Base-by-base conservation (phyloP, 2,329 filamentous ascomycete genomes). In the Aspergillus ustus region DNA sequence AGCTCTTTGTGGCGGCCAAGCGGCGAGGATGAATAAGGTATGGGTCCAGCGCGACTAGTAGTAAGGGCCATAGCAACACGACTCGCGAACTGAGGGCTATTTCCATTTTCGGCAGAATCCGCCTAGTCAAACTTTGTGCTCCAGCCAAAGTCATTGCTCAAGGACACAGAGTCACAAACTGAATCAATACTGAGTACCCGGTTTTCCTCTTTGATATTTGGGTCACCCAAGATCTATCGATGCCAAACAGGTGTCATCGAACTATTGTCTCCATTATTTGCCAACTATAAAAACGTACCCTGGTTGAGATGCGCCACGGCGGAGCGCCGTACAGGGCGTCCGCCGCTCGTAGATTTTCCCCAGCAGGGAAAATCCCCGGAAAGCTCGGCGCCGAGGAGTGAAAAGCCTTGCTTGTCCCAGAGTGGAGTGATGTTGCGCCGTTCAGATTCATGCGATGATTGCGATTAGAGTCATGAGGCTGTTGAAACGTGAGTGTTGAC, bases 121-220 rank as follows among this genome's bases (percentile, higher is more conserved):
- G n/a, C 4, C 20, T 57, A 57, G 54, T 57, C 22, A 29, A 57
- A 57, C 44, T 49, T 40, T 57, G 54, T 57, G 49, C 54, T 40
- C 54, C 54, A 57, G 54, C 22, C 40, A 45, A 22, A 54, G 6
- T 54, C 17, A 25, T 20, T 7, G 17, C 50, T 51, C 49, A n/a
- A 19, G 49, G 34, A 29, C 25, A 19, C 25, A 51, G 25, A 29
- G 28, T 17, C n/a, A 28, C n/a, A n/a, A n/a, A n/a, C n/a, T 40
- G 25, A 25, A 25, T 25, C 25, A 25, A 5, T 25, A 3, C 6
- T 13, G 31, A 40, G 6, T 40, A 4, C 34, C 34, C 34, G 15
- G 34, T 13, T 40, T 11, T 40, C 13, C 34, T 40, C 34, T 40
- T 40, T 15, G 6, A 40, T 40, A 11, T 40, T 40, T 40, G 34